Conservation (phyloP, 208 protist species). For the Acanthamoeba triangularis region DNA sequence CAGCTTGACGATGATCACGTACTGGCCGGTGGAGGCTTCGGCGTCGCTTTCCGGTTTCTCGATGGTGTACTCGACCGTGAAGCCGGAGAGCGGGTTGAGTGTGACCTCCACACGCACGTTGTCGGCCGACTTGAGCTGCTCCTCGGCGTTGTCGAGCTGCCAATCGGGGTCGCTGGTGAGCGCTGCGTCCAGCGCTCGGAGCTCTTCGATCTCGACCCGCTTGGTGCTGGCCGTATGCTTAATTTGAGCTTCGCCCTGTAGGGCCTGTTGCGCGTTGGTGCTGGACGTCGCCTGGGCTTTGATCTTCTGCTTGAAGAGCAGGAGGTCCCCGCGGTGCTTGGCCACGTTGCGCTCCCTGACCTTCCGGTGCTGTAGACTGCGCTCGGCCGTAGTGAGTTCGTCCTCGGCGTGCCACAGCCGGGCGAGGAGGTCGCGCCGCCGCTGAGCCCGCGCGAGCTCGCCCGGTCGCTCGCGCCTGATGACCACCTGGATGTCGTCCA, state of each 20-base stretch:
- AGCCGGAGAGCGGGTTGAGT: not conserved
- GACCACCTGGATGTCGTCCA: not conserved
- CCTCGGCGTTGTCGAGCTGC: not conserved
- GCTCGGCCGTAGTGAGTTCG: not conserved
- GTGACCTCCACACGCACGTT: not conserved
- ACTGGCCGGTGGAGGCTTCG: not conserved
- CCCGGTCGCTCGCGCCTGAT: not conserved
- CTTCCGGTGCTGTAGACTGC: too few relatives aligned
- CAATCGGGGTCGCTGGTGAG: not conserved
- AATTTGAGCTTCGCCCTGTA: not conserved
- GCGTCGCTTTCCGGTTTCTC: not conserved
- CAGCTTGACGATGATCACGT: not conserved
- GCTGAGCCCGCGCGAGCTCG: not conserved
- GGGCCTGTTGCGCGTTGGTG: not conserved
- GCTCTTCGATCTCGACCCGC: not conserved
- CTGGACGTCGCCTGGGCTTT: not conserved
- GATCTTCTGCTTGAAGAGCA: not conserved
- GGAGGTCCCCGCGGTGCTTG: not conserved
- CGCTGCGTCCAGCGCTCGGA: not conserved
- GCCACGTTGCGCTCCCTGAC: not conserved
- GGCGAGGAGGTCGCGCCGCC: not conserved
- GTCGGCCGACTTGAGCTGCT: not conserved
- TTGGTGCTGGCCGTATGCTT: not conserved
- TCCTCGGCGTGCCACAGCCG: not conserved
- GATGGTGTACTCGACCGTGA: not conserved